Evolutionary conservation across 139 green algal genomes (phyloP), one percentile per base, ranked within the genome.

Genomic region (Auxenochlorella protothecoides): DNA sequence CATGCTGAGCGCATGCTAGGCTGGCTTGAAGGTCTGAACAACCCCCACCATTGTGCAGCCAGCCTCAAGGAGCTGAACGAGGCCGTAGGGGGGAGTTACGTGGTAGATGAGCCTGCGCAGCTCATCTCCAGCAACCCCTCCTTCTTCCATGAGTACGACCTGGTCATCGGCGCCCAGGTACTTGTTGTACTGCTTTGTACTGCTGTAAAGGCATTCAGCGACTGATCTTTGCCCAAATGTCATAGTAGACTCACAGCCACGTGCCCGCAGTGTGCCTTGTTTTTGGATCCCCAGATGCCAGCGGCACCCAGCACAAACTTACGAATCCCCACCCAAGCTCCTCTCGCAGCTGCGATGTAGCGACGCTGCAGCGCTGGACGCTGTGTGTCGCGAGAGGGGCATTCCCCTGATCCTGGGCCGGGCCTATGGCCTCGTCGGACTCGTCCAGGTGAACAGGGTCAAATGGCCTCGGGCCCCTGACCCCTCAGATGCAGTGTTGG

Each of bases 151-250:
- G 73, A 80, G 12, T 98, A 96, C 76, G 85, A 74, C 11, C 70
- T 98, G 0, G 87, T 98, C 27, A 87, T 98, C 11, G 94, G 90
- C 14, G 93, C 93, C 2, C 92, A 97, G 86, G 86, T 92, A 44
- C 27, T 44, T 1, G 27, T 44, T 44, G 1, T 44, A 44, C 27
- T 44, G 27, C 27, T 44, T 44, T 44, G 27, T 44, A 44, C 27
- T 44, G 27, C 27, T 44, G 27, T 44, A 44, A 2, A 44, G 27
- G 27, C 27, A 44, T 44, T 44, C 27, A 44, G 27, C 27, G 27
- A 44, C 27, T 44, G 27, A 44, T 44, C 27, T 44, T 44, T 44
- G 27, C 27, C 27, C 0, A 44, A 44, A 44, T 44, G 27, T 44
- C 27, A 44, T 44, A 44, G 27, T 44, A 44, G 27, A 44, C 27